A percentile compares a stretch with the other conserved stretches of the same genome.
Conservation (phyloP, 441 rosid genomes). For the Lepidium campestre region DNA sequence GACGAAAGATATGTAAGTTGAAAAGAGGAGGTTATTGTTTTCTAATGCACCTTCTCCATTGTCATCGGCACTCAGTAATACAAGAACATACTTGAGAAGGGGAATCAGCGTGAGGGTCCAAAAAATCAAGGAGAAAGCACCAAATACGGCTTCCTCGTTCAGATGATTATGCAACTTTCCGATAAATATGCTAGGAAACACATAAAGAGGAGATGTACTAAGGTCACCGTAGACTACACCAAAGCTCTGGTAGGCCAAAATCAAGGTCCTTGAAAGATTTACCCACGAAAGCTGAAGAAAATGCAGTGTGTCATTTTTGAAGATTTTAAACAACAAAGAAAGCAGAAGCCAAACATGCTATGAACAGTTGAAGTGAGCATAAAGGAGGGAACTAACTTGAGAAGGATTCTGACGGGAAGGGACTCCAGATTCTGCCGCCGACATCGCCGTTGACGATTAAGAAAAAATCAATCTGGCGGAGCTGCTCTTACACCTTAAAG, state of each 20-base stretch:
- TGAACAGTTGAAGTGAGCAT: background rate
- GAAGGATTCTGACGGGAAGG: conserved; percentile 37
- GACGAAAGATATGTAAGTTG: background rate
- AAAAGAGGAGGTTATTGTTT: background rate
- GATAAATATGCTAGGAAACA: conserved; percentile 48
- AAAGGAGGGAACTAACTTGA: conserved; percentile 32
- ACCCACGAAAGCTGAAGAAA: conserved; percentile 62
- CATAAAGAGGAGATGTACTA: conserved; percentile 87
- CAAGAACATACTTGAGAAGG: conserved; percentile 58
- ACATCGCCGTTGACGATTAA: background rate
- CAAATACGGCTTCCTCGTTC: conserved; percentile 61
- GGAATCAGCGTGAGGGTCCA: conserved; percentile 82
- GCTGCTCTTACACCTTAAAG: background rate
- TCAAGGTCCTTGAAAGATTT: conserved; percentile 48
- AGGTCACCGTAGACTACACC: conserved; percentile 86
- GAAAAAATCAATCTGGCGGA: background rate
- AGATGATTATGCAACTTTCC: conserved; percentile 49
- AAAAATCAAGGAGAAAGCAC: conserved; percentile 82
- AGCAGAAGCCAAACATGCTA: background rate
- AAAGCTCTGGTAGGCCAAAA: conserved; percentile 85
- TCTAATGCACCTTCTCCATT: conserved; percentile 65
- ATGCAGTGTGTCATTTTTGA: background rate
- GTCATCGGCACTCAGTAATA: conserved; percentile 67
- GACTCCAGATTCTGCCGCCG: conserved; percentile 55
- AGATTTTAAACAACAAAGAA: background rate